A percentile compares a stretch with the other conserved stretches of the same genome.
Evolutionary conservation across 108 stramenopile genomes (phyloP).

Genomic region (Cyclotella sp.): DNA sequence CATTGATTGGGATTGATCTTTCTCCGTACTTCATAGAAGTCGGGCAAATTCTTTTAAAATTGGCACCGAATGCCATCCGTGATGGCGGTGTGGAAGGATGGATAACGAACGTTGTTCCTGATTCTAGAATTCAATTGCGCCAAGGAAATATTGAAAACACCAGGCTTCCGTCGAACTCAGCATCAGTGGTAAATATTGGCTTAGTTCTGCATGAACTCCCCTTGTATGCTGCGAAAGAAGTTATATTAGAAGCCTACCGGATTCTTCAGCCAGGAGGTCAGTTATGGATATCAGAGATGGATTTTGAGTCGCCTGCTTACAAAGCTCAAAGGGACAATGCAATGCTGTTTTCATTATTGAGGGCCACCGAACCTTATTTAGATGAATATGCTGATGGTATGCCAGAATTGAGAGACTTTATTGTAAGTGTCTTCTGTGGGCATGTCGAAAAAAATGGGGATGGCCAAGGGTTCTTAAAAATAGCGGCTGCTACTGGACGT

Average conservation of each 20-base stretch:
- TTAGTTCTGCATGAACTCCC: constrained; percentile 85
- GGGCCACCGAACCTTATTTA: constrained; percentile 83
- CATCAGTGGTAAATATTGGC: constrained; percentile 71
- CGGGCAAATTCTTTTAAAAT: constrained; percentile 55
- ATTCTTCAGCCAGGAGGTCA: constrained; percentile 72
- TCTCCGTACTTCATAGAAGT: constrained; percentile 76
- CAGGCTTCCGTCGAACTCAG: constrained; percentile 51
- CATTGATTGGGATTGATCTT: constrained; percentile 70
- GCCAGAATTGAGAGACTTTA: constrained; percentile 51
- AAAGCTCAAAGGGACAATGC: constrained; percentile 79
- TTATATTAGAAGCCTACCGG: constrained; percentile 71
- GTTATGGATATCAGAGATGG: constrained; percentile 86
- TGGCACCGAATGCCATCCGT: constrained; percentile 54
- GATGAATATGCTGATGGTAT: constrained; percentile 85
- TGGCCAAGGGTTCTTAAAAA: constrained; percentile 28
- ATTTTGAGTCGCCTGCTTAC: constrained; percentile 84
- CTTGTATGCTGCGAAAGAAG: constrained; percentile 38
- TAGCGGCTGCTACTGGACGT: constrained; percentile 78
- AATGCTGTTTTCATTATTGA: constrained; percentile 70
- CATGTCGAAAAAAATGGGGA: not conserved
- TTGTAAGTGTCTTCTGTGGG: constrained; percentile 42
- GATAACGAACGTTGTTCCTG: constrained; percentile 66
- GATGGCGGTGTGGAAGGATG: constrained; percentile 45
- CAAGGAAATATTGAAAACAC: constrained; percentile 68
- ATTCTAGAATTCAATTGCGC: constrained; percentile 64